Conservation (phyloP, 2,329 filamentous ascomycete species). For the Xylogone sp. region DNA sequence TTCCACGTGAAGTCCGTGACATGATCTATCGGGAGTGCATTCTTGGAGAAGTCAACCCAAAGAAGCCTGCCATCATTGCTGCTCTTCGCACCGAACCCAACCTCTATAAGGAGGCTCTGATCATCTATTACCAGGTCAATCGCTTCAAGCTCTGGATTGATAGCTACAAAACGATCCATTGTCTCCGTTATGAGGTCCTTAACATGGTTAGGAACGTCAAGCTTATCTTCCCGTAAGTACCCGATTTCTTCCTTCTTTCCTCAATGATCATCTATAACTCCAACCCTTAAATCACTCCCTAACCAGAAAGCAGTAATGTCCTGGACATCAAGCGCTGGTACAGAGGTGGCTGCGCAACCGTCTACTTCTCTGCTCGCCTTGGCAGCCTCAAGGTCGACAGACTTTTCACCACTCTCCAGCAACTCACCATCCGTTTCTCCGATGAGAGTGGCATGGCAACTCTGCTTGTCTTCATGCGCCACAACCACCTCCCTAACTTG, state of each 20-base stretch:
- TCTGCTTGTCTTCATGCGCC: not conserved
- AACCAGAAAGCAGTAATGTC: not conserved
- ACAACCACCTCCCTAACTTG: not conserved
- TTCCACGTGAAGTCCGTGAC: slow-evolving; percentile 5
- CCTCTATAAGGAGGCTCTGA: not conserved
- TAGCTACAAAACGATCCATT: not conserved
- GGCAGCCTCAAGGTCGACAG: not conserved
- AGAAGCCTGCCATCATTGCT: not conserved
- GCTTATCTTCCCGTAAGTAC: not conserved
- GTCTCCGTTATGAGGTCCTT: not conserved
- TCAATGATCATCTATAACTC: too few species aligned
- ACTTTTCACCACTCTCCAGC: not conserved
- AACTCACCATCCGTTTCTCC: not conserved
- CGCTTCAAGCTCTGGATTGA: slow-evolving; percentile 1
- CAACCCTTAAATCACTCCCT: too few species aligned
- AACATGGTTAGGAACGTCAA: not conserved
- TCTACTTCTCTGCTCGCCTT: not conserved
- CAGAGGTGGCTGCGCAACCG: not conserved
- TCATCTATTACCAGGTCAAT: not conserved
- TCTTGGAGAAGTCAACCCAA: not conserved
- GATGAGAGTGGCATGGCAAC: not conserved
- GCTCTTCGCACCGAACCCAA: not conserved
- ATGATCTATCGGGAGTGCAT: not conserved
- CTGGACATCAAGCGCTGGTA: not conserved
- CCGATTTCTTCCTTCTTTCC: not conserved